A percentile compares a stretch with the other conserved stretches of the same genome.
phyloP scores from a whole-genome alignment of 2,329 filamentous ascomycete genomes.

The Epichloe sibirici region DNA sequence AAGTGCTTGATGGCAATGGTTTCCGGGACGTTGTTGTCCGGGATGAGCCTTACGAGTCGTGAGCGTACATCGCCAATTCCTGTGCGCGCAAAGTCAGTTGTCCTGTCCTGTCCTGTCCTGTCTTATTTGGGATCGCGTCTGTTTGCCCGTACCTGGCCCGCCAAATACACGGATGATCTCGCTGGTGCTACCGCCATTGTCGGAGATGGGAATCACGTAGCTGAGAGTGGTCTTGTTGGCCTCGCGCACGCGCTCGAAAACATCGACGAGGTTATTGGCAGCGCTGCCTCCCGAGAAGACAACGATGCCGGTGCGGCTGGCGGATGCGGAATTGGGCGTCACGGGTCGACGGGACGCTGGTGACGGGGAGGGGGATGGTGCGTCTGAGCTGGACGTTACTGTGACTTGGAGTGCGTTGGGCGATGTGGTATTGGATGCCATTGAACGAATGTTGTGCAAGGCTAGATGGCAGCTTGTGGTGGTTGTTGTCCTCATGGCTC shows the following conservation, averaged over 20 bases:
- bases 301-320: slow-evolving; percentile 40
- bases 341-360: neutral
- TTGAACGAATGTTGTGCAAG: neutral
- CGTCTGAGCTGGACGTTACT: neutral
- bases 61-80: slow-evolving; percentile 40
- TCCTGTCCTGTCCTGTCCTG: neutral
- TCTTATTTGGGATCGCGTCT: neutral
- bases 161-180: slow-evolving; percentile 92
- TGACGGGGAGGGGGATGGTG: too few relatives aligned
- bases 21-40: slow-evolving; percentile 48
- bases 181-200: slow-evolving; percentile 89
- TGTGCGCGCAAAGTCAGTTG: slow-evolving; percentile 20
- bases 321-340: neutral
- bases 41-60: slow-evolving; percentile 81
- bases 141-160: slow-evolving; percentile 56
- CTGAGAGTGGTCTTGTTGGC: slow-evolving; percentile 57
- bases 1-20: slow-evolving; percentile 65
- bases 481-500: too few relatives aligned
- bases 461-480: too few relatives aligned
- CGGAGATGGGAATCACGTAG: slow-evolving; percentile 89
- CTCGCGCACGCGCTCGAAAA: slow-evolving; percentile 58
- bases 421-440: neutral
- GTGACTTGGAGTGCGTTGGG: neutral
- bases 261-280: slow-evolving; percentile 88
- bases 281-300: slow-evolving; percentile 89